Evolutionary conservation across 1,139 yeast species (phyloP).

Genomic region (Lodderomyces metapsilosis): DNA sequence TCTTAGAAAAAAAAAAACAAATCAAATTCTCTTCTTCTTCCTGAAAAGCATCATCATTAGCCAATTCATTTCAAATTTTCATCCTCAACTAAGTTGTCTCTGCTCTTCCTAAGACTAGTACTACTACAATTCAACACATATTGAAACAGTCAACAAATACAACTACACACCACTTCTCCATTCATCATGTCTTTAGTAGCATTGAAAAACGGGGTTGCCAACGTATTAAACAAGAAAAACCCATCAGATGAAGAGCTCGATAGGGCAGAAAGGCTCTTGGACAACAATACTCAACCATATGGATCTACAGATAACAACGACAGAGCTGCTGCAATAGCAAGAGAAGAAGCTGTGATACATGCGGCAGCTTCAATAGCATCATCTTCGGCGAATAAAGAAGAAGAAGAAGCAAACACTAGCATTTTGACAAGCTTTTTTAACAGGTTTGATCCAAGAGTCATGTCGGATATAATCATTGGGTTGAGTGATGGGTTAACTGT

Average conservation of each 20-base stretch:
- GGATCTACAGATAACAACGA: conserved; percentile 35
- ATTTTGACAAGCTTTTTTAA: conserved; percentile 35
- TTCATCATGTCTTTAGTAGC: conserved; percentile 37
- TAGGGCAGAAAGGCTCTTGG: conserved; percentile 35
- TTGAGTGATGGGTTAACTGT: conserved; percentile 80
- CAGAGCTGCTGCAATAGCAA: conserved; percentile 36
- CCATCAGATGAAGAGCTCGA: conserved; percentile 32
- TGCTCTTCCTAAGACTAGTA: too few relatives aligned
- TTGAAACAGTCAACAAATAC: too few relatives aligned
- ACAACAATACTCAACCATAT: conserved; percentile 35
- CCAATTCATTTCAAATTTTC: background rate
- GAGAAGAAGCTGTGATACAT: conserved; percentile 38
- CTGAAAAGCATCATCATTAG: background rate
- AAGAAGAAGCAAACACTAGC: conserved; percentile 22
- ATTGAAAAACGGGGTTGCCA: conserved; percentile 35
- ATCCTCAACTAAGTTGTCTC: too few relatives aligned
- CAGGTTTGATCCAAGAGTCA: conserved; percentile 65
- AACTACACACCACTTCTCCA: background rate
- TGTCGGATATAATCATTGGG: conserved; percentile 79
- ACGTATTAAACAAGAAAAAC: conserved; percentile 21
- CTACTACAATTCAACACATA: too few relatives aligned
- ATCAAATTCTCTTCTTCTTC: background rate
- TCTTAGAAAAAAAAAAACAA: background rate
- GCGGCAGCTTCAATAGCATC: conserved; percentile 19
- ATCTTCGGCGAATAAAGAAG: conserved; percentile 20